A percentile compares a stretch with the other conserved stretches of the same genome.
These are phyloP conservation scores for Phytopythium aichiense DNA, from an alignment of 352 stramenopile species.

Conservation along the genomic window DNA sequence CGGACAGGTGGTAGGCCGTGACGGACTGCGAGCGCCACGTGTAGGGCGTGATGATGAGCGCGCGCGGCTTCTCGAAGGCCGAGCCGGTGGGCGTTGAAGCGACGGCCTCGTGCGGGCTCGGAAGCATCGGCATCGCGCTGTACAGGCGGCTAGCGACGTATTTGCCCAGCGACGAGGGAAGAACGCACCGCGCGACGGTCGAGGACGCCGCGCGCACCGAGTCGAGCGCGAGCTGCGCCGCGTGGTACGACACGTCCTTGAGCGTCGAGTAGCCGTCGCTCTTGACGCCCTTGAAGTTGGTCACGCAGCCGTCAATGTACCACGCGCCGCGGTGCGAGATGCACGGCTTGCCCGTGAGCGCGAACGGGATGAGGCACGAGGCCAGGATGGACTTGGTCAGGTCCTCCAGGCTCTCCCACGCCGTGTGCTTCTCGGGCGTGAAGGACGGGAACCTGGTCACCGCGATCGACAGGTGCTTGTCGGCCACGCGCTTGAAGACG, in stretches of 20 bases:
- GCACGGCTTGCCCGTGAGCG: constrained; percentile 53
- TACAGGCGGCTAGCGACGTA: constrained; percentile 40
- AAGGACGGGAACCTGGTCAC: constrained; percentile 65
- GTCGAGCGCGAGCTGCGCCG: constrained; percentile 38
- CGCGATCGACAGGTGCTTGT: constrained; percentile 44
- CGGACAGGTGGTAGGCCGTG: constrained; percentile 51
- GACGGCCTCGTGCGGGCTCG: constrained; percentile 44
- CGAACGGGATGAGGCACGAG: constrained; percentile 64
- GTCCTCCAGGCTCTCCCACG: constrained; percentile 52
- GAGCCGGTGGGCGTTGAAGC: not conserved
- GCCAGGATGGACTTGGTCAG: constrained; percentile 63
- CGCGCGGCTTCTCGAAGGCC: constrained; percentile 12
- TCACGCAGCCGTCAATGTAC: constrained; percentile 71
- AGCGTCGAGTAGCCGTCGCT: constrained; percentile 56
- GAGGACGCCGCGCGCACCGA: constrained; percentile 31
- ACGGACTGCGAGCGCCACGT: constrained; percentile 54
- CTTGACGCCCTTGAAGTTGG: constrained; percentile 69
- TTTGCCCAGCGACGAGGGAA: constrained; percentile 40
- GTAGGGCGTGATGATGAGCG: constrained; percentile 59
- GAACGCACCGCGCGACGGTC: constrained; percentile 30
- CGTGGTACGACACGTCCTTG: constrained; percentile 52
- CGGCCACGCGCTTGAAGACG: constrained; percentile 37
- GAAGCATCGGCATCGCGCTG: constrained; percentile 34
- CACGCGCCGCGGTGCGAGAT: constrained; percentile 55
- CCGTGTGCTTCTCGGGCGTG: constrained; percentile 43